phyloP scores from a whole-genome alignment of 805 yeast genomes.

The Metschnikowia bowlesiae region DNA sequence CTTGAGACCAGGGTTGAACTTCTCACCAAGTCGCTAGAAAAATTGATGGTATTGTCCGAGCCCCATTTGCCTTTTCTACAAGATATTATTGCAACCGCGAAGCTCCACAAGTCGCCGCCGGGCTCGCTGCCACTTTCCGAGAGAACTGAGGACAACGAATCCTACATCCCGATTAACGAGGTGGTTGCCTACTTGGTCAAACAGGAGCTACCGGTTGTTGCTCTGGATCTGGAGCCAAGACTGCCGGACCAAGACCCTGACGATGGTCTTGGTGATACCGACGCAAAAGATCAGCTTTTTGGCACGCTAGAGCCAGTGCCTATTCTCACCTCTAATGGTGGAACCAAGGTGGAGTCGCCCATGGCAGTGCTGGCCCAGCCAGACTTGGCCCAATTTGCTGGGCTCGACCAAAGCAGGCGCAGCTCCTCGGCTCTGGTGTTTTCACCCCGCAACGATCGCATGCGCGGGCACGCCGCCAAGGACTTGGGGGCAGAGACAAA shows the following conservation, averaged over 20 bases:
- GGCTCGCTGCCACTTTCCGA: constrained; percentile 2
- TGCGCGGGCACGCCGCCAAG: background rate
- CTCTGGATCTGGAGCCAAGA: background rate
- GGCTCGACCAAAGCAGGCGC: background rate
- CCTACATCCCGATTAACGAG: constrained; percentile 41
- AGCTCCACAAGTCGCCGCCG: constrained; percentile 3
- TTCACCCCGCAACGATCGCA: background rate
- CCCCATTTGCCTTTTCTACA: constrained; percentile 27
- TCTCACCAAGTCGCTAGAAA: constrained; percentile 47
- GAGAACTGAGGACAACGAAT: constrained; percentile 1
- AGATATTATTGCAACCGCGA: constrained; percentile 16
- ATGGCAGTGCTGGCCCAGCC: background rate
- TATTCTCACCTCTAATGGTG: background rate
- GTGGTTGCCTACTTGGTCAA: constrained; percentile 43
- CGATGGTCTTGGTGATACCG: background rate
- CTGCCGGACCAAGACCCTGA: constrained; percentile 1
- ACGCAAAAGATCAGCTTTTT: background rate
- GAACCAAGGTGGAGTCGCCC: background rate
- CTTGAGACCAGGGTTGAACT: constrained; percentile 55
- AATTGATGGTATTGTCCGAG: constrained; percentile 28
- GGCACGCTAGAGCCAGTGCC: background rate
- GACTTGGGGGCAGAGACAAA: background rate
- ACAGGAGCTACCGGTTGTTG: background rate
- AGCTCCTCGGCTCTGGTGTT: constrained; percentile 1
- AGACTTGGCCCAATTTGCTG: background rate